Base-by-base conservation (phyloP, 345 rosid species). In the Aegle marmelos region DNA sequence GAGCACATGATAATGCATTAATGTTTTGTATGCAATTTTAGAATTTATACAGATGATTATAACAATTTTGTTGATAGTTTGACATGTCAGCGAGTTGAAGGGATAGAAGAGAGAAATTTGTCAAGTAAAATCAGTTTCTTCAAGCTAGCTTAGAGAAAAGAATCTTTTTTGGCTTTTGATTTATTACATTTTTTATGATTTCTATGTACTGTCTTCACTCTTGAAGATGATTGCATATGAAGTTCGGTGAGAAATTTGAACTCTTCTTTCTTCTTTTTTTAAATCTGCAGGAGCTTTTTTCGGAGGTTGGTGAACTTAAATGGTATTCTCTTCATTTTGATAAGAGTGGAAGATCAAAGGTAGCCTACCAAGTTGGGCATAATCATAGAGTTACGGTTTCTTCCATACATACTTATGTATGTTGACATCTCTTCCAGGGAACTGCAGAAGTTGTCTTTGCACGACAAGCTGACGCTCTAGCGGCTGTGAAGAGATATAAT, bases 281-380 rank as follows among this genome's bases (percentile, higher is more conserved):
- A n/a, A n/a, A n/a, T 79, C 48, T 72, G 77, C 87, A 92, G 97
- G 92, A 90, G 76, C 87, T 92, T 31, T 92, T 90, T 74, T 79
- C 90, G 4, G 93, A 90, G 85, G 92, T 89, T 78, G 93, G 93
- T 78, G 97, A 92, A 54, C 82, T 90, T 69, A 90, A 90, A 75
- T 83, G 89, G 59, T 87, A 83, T 45, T 69, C 87, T 41, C 77
- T 92, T 85, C 94, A 92, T 81, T 90, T 90, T 69, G 97, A 89
- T 65, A 80, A 89, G 85, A 88, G 93, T 76, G 94, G 97, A 80
- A 88, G 93, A 86, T 92, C 93, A 25, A 89, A 89, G 94, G 94
- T 90, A 90, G 48, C 75, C 27, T 33, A n/a, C 74, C 41, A 39
- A 73, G 65, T 75, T 81, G 81, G 80, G 41, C 13, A 48, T 79